phyloP scores from a whole-genome alignment of 1,284 basidiomycete genomes.

The Microbotryum intermedium region DNA sequence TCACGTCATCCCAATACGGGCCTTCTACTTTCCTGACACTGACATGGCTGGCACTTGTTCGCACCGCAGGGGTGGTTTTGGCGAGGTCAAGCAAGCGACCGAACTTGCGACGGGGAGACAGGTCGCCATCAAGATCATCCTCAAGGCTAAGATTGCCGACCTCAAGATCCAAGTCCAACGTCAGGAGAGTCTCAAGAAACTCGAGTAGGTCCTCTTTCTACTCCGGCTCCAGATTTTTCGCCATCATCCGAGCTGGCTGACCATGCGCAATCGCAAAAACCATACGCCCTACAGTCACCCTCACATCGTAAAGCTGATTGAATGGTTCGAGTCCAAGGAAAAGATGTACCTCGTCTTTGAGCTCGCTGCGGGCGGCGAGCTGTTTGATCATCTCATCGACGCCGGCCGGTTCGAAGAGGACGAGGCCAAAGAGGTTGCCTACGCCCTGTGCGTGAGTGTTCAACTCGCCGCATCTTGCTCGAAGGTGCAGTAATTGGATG shows the following conservation, averaged over 20 bases:
- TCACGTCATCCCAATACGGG: neutral
- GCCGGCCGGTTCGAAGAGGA: constrained; percentile 37
- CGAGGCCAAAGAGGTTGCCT: constrained; percentile 33
- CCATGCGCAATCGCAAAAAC: neutral
- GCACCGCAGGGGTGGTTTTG: constrained; percentile 9
- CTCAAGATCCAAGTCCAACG: constrained; percentile 8
- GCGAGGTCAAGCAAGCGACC: constrained; percentile 16
- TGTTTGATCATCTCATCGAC: constrained; percentile 39
- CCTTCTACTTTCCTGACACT: neutral
- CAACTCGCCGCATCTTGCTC: neutral
- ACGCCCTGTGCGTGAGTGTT: constrained; percentile 20
- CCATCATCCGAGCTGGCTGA: neutral
- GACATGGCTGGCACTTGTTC: neutral
- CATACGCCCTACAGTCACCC: constrained; percentile 6
- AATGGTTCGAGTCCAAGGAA: constrained; percentile 39
- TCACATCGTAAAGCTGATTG: constrained; percentile 18
- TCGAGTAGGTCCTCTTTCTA: neutral
- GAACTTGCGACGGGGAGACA: neutral
- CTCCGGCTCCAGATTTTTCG: neutral
- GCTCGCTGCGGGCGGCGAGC: constrained; percentile 40
- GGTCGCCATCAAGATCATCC: constrained; percentile 30
- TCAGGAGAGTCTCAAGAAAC: neutral
- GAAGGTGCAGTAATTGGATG: too few species aligned
- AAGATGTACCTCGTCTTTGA: constrained; percentile 42
- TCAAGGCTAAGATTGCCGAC: constrained; percentile 14